These are phyloP conservation scores for Exserohilum rostratum DNA, from an alignment of 2,329 filamentous ascomycete genomes.

Conservation along the genomic window DNA sequence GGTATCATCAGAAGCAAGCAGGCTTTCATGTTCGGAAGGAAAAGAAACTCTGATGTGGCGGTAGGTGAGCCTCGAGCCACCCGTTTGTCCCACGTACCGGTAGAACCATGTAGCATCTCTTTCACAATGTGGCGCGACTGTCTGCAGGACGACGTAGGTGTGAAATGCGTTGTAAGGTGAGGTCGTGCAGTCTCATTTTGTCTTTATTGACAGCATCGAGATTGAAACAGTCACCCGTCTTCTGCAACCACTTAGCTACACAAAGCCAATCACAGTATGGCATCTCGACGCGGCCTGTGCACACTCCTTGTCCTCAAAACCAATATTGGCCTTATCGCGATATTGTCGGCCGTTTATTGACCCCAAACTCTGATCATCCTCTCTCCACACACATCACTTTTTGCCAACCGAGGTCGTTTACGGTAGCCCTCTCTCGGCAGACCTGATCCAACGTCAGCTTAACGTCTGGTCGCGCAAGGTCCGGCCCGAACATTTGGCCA, in stretches of 20 bases:
- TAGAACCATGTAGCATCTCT: constrained; percentile 13
- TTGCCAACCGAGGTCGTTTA: not conserved
- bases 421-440: not conserved
- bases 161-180: not conserved
- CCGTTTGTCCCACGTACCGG: constrained; percentile 17
- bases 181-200: constrained; percentile 5
- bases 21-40: constrained; percentile 1
- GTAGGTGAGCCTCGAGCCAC: constrained; percentile 22
- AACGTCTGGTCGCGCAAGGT: not conserved
- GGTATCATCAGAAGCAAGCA: constrained; percentile 1
- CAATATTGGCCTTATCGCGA: not conserved
- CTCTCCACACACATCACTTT: not conserved
- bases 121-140: constrained; percentile 18
- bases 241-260: constrained; percentile 5
- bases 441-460: constrained; percentile 2
- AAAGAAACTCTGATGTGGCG: constrained; percentile 21
- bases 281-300: not conserved
- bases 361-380: not conserved
- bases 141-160: constrained; percentile 13
- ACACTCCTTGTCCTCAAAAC: not conserved
- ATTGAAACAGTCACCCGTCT: constrained; percentile 11
- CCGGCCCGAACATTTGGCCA: constrained; percentile 3
- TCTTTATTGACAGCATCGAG: constrained; percentile 4
- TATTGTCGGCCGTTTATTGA: not conserved
- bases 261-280: not conserved